A percentile compares a stretch with the other conserved stretches of the same genome.
These are phyloP conservation scores for Lathyrus sativus DNA, from an alignment of 306 rosid species.

Conservation along the genomic window DNA sequence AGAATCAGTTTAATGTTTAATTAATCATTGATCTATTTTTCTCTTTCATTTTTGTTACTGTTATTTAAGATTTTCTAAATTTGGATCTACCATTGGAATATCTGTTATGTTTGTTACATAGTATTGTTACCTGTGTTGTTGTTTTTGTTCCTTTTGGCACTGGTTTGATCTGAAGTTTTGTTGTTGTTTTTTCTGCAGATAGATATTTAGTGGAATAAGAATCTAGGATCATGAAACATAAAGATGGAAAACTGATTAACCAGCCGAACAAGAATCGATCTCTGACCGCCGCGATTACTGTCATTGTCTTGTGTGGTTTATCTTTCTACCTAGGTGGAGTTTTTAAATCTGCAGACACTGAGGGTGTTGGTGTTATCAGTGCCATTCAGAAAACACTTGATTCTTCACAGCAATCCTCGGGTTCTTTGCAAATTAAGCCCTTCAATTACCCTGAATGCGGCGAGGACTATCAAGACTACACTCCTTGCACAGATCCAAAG, in stretches of 20 bases:
- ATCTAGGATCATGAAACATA: constrained; percentile 70
- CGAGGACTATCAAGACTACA: constrained; percentile 77
- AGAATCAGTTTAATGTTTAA: constrained; percentile 44
- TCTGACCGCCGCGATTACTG: constrained; percentile 53
- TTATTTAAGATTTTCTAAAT: background rate
- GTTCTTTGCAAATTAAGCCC: constrained; percentile 58
- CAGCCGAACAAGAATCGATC: constrained; percentile 55
- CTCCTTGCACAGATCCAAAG: constrained; percentile 99
- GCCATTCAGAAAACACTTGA: constrained; percentile 43
- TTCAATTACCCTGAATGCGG: constrained; percentile 66
- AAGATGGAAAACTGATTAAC: constrained; percentile 78
- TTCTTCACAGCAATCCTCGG: constrained; percentile 49
- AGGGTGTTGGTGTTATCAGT: constrained; percentile 35
- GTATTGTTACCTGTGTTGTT: constrained; percentile 21
- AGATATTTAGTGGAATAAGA: constrained; percentile 40
- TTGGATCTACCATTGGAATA: constrained; percentile 47
- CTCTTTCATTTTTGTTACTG: background rate
- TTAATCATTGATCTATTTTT: constrained; percentile 13
- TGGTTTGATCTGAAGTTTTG: constrained; percentile 21
- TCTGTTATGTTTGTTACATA: constrained; percentile 29
- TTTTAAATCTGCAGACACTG: constrained; percentile 54
- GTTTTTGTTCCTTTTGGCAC: constrained; percentile 20
- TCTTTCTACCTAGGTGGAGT: constrained; percentile 91
- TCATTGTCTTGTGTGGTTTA: constrained; percentile 67
- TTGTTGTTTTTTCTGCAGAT: constrained; percentile 49